phyloP scores from a whole-genome alignment of 495 filamentous ascomycete genomes.

The Echria macrotheca region DNA sequence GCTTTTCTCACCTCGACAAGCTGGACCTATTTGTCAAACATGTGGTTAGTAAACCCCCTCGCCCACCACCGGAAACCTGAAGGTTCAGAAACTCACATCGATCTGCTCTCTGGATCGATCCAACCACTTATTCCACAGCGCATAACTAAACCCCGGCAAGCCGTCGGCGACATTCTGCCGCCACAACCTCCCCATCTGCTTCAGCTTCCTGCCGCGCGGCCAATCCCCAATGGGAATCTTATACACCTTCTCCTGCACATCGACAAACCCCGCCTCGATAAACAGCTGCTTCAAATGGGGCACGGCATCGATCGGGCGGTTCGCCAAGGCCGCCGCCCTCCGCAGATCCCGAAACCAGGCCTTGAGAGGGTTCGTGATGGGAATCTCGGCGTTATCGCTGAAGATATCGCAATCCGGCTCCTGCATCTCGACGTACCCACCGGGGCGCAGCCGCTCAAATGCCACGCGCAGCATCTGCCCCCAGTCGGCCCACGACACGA shows the following conservation, averaged over 20 bases:
- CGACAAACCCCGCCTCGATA: constrained; percentile 7
- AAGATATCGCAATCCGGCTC: constrained; percentile 3
- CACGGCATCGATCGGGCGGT: not conserved
- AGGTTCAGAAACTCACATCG: not conserved
- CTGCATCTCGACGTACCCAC: constrained; percentile 7
- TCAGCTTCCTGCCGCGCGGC: constrained; percentile 1
- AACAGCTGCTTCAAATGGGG: constrained; percentile 3
- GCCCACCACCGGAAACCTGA: not conserved
- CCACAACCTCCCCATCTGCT: constrained; percentile 3
- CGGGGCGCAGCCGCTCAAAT: not conserved
- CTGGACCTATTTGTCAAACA: not conserved
- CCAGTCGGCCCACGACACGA: constrained; percentile 7
- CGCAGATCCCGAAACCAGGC: not conserved
- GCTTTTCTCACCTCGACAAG: not conserved
- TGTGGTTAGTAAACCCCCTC: not conserved
- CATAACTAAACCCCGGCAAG: constrained; percentile 6
- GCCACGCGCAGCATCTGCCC: not conserved
- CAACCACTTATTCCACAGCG: not conserved
- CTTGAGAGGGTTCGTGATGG: not conserved
- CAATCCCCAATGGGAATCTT: constrained; percentile 2
- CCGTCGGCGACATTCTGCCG: not conserved
- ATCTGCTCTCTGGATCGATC: not conserved
- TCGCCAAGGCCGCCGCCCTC: not conserved
- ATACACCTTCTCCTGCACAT: constrained; percentile 9
- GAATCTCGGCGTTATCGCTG: constrained; percentile 1